These are phyloP conservation scores for Annulohypoxylon stygium DNA, from an alignment of 495 filamentous ascomycete genomes.

Conservation along the genomic window DNA sequence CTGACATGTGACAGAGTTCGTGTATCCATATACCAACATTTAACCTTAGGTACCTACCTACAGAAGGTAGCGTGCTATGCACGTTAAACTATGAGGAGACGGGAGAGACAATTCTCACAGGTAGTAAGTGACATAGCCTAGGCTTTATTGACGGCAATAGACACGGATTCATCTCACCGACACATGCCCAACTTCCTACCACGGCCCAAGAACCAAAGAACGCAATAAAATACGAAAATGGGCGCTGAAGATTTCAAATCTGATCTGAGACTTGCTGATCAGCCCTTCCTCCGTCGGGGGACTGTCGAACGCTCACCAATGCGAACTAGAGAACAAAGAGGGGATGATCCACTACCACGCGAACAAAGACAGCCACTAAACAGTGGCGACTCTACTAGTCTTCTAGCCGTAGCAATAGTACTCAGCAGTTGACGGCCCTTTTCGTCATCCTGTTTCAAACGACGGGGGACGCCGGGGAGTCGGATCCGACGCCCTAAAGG, in stretches of 20 bases:
- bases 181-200: conserved; percentile 14
- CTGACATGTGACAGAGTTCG: conserved; percentile 41
- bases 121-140: not conserved
- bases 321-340: conserved; percentile 37
- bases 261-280: conserved; percentile 29
- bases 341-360: conserved; percentile 41
- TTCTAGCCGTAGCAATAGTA: conserved; percentile 33
- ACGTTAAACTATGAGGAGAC: not conserved
- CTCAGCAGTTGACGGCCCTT: conserved; percentile 29
- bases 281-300: conserved; percentile 38
- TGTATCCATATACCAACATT: not conserved
- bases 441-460: conserved; percentile 43
- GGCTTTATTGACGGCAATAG: not conserved
- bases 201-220: not conserved
- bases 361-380: conserved; percentile 32
- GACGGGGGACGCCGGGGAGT: conserved; percentile 39
- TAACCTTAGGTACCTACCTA: not conserved
- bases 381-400: conserved; percentile 38
- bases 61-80: conserved; percentile 1
- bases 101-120: not conserved
- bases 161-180: conserved; percentile 11
- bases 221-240: conserved; percentile 21
- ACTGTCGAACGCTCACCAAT: conserved; percentile 34
- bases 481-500: conserved; percentile 21
- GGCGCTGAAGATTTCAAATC: conserved; percentile 31